Evolutionary conservation across 1,284 basidiomycete genomes (phyloP).

Genomic region (Xanthoconium separans): DNA sequence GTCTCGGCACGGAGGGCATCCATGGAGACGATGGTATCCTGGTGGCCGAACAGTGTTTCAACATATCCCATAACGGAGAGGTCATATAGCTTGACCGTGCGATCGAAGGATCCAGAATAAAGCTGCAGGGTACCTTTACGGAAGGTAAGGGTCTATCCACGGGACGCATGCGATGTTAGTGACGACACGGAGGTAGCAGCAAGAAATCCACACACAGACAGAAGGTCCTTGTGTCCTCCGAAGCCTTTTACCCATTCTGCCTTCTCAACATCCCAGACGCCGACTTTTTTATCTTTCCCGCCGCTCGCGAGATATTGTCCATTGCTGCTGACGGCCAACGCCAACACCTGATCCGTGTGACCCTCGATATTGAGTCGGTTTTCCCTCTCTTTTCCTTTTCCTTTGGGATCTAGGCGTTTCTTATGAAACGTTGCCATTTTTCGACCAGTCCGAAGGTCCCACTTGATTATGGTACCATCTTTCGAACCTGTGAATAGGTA

Average conservation of each 20-base stretch:
- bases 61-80: conserved; percentile 81
- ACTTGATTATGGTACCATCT: conserved; percentile 82
- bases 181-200: not conserved
- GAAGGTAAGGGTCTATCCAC: conserved; percentile 67
- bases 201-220: conserved; percentile 62
- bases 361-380: conserved; percentile 52
- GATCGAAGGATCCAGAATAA: conserved; percentile 87
- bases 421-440: conserved; percentile 62
- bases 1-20: conserved; percentile 84
- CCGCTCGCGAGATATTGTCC: conserved; percentile 85
- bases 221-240: conserved; percentile 80
- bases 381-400: conserved; percentile 49
- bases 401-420: conserved; percentile 39
- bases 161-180: not conserved
- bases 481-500: conserved; percentile 84
- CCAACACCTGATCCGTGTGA: conserved; percentile 84
- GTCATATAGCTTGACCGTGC: conserved; percentile 85
- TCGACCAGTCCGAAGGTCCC: conserved; percentile 67
- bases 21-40: conserved; percentile 81
- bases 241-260: conserved; percentile 77
- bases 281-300: conserved; percentile 79
- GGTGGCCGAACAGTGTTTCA: conserved; percentile 97
- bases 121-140: conserved; percentile 84
- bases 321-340: conserved; percentile 83
- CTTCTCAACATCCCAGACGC: conserved; percentile 81